A percentile compares a stretch with the other conserved stretches of the same genome.
Conservation (phyloP, 768 basidiomycete species). For the Russula lepida region DNA sequence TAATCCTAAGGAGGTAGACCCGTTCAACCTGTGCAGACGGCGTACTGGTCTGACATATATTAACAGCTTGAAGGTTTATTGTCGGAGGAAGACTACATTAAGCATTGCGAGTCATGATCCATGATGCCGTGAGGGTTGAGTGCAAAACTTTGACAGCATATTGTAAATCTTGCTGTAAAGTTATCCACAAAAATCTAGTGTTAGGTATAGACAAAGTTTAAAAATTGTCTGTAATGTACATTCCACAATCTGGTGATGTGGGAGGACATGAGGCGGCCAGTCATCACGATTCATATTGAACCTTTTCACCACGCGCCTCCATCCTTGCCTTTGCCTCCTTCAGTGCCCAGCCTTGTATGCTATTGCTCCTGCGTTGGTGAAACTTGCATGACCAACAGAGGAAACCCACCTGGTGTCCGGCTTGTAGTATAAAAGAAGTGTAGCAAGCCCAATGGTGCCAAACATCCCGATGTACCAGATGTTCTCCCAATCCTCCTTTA, state of each 20-base stretch:
- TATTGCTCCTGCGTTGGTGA: constrained; percentile 26
- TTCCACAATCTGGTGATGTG: background rate
- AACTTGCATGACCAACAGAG: background rate
- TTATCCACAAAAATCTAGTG: constrained; percentile 1
- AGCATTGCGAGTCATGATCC: constrained; percentile 41
- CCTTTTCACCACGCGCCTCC: constrained; percentile 88
- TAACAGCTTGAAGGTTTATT: constrained; percentile 62
- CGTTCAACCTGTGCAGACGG: background rate
- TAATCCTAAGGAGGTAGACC: constrained; percentile 62
- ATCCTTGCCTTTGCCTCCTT: constrained; percentile 83
- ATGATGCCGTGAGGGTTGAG: constrained; percentile 19
- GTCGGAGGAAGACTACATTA: constrained; percentile 66
- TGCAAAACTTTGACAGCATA: background rate
- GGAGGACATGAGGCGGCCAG: background rate
- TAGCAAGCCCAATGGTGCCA: constrained; percentile 69
- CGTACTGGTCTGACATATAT: background rate
- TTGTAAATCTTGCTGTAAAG: background rate
- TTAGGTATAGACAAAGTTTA: constrained; percentile 11
- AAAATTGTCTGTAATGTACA: constrained; percentile 11
- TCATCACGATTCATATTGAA: constrained; percentile 46
- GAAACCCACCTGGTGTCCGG: constrained; percentile 78
- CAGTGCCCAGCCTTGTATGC: constrained; percentile 89
- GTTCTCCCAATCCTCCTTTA: constrained; percentile 86
- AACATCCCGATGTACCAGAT: constrained; percentile 91
- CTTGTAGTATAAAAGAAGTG: constrained; percentile 80